Evolutionary conservation across 306 rosid genomes (phyloP).

Genomic region (Fagus crenata): DNA sequence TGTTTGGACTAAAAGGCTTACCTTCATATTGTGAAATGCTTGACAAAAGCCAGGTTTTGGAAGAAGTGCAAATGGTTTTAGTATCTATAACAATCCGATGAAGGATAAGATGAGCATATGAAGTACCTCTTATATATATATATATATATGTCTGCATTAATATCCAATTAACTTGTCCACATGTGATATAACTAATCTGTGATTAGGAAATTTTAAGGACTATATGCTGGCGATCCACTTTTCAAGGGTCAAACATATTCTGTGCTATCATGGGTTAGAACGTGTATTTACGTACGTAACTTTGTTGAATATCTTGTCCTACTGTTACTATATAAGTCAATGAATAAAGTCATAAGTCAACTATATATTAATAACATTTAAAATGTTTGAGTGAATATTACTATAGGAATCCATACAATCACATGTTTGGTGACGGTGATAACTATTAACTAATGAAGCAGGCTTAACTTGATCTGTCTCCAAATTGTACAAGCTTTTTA

Average conservation of each 20-base stretch:
- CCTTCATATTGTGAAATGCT: slow-evolving; percentile 1
- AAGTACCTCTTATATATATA: background rate
- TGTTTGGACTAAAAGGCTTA: background rate
- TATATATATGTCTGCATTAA: no score
- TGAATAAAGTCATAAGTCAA: no score
- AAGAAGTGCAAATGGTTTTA: background rate
- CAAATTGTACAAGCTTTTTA: no score
- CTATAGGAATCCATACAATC: no score
- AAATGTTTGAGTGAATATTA: no score
- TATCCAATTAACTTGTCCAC: background rate
- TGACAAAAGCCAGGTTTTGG: background rate
- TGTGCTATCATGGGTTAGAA: background rate
- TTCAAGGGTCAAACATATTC: slow-evolving; percentile 7
- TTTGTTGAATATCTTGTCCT: no score
- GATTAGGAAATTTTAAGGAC: background rate
- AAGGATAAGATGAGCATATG: background rate
- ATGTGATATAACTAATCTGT: background rate
- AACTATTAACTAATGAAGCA: no score
- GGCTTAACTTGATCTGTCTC: no score
- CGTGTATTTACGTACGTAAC: background rate
- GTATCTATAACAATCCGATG: no score
- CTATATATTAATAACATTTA: no score
- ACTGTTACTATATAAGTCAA: no score
- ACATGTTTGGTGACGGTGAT: no score
- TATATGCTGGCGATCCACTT: slow-evolving; percentile 24